phyloP scores from a whole-genome alignment of 257 asterid species.

The Plantago ovata region DNA sequence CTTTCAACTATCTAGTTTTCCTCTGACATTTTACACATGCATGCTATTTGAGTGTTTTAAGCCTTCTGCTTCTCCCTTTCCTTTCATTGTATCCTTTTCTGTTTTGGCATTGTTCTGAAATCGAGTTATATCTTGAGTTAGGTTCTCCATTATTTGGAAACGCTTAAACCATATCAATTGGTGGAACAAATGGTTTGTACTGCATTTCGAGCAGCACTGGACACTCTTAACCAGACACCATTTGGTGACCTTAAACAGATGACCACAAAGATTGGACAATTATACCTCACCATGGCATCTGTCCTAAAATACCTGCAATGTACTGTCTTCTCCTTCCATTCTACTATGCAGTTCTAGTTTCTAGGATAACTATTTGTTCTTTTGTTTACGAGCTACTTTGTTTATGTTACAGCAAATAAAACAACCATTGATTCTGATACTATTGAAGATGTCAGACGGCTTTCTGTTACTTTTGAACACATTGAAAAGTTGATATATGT shows the following conservation, averaged over 20 bases:
- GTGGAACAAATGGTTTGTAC: constrained; percentile 88
- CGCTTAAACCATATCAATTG: constrained; percentile 63
- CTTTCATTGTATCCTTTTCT: neutral
- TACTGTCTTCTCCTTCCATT: constrained; percentile 17
- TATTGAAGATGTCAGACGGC: constrained; percentile 60
- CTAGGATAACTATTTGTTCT: neutral
- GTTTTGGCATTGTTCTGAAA: constrained; percentile 13
- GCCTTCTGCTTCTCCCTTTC: too few relatives aligned
- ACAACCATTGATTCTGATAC: constrained; percentile 40
- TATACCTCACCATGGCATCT: constrained; percentile 71
- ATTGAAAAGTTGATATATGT: constrained; percentile 65
- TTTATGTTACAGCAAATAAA: constrained; percentile 40
- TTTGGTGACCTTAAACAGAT: constrained; percentile 65
- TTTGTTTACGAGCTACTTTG: neutral
- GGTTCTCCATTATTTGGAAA: constrained; percentile 96
- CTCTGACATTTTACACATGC: too few relatives aligned
- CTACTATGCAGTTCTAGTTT: constrained; percentile 20
- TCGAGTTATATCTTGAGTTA: constrained; percentile 21
- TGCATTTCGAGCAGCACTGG: constrained; percentile 85
- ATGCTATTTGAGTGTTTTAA: too few relatives aligned
- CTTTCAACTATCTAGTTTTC: too few relatives aligned
- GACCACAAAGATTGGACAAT: constrained; percentile 64
- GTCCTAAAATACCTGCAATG: constrained; percentile 55
- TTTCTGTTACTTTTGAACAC: constrained; percentile 60
- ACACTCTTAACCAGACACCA: constrained; percentile 64